phyloP scores from a whole-genome alignment of 2,329 filamentous ascomycete species.

The Fusarium coicis region DNA sequence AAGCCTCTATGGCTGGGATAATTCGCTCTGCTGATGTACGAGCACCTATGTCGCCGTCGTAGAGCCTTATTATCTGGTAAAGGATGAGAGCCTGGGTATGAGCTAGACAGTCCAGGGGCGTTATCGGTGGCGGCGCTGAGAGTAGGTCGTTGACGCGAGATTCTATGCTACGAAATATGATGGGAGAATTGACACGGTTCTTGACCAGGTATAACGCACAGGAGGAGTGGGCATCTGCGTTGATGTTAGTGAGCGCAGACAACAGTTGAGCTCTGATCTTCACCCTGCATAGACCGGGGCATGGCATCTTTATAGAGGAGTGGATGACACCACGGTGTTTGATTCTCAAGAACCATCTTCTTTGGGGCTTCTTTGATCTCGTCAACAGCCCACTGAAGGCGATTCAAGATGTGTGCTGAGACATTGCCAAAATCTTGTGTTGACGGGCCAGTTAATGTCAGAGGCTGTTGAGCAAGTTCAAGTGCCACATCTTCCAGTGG shows the following conservation, averaged over 20 bases:
- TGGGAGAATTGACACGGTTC: constrained; percentile 57
- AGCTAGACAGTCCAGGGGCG: constrained; percentile 49
- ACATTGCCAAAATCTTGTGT: constrained; percentile 36
- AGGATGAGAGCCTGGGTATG: constrained; percentile 60
- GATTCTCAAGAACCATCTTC: constrained; percentile 60
- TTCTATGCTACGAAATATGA: constrained; percentile 62
- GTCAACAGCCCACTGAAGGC: constrained; percentile 58
- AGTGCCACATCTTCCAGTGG: constrained; percentile 27
- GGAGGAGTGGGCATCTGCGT: constrained; percentile 61
- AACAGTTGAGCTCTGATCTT: background rate
- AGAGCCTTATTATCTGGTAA: constrained; percentile 62
- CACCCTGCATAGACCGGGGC: constrained; percentile 63
- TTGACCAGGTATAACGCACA: constrained; percentile 64
- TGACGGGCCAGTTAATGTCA: constrained; percentile 38
- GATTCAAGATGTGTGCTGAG: constrained; percentile 45
- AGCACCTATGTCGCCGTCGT: constrained; percentile 60
- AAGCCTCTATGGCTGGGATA: constrained; percentile 48
- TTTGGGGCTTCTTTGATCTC: constrained; percentile 61
- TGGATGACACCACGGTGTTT: constrained; percentile 65
- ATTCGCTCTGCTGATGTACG: constrained; percentile 52
- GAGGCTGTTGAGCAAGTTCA: constrained; percentile 38
- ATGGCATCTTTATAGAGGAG: constrained; percentile 62
- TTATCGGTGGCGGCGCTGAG: constrained; percentile 46
- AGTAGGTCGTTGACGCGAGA: constrained; percentile 57
- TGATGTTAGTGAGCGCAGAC: background rate